Evolutionary conservation across 2,329 filamentous ascomycete species (phyloP).

Genomic region (Xylaria multiplex): DNA sequence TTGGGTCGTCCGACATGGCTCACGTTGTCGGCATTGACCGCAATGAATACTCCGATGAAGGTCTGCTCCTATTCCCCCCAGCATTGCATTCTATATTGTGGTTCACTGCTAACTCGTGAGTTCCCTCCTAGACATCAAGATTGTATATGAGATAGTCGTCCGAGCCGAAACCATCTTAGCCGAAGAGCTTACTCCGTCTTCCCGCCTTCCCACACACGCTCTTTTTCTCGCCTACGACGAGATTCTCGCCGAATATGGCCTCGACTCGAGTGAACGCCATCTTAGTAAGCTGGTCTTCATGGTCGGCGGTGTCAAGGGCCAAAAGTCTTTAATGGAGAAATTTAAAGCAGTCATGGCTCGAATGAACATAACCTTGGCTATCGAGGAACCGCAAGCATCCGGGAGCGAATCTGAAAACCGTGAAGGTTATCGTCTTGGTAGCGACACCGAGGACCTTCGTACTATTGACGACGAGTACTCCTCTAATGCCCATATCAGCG

Average conservation of each 20-base stretch:
- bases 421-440: background rate
- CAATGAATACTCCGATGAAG: constrained; percentile 45
- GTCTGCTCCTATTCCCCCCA: constrained; percentile 27
- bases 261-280: constrained; percentile 78
- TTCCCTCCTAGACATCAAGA: constrained; percentile 69
- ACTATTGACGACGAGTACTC: constrained; percentile 37
- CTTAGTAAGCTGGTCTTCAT: constrained; percentile 83
- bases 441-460: constrained; percentile 36
- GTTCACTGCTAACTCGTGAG: constrained; percentile 27
- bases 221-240: constrained; percentile 84
- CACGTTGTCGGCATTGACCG: constrained; percentile 31
- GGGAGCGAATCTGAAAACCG: constrained; percentile 46
- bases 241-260: constrained; percentile 74
- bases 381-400: constrained; percentile 50
- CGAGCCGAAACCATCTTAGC: constrained; percentile 73
- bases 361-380: constrained; percentile 78
- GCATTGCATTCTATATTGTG: background rate
- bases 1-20: constrained; percentile 32
- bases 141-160: constrained; percentile 80
- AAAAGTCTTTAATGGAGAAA: constrained; percentile 70
- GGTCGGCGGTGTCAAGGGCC: constrained; percentile 72
- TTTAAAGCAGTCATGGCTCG: constrained; percentile 74
- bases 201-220: constrained; percentile 76
- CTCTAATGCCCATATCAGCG: constrained; percentile 8
- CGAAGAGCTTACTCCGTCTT: constrained; percentile 63